phyloP scores from a whole-genome alignment of 179 eudicot species.

The Dionaea muscipula region DNA sequence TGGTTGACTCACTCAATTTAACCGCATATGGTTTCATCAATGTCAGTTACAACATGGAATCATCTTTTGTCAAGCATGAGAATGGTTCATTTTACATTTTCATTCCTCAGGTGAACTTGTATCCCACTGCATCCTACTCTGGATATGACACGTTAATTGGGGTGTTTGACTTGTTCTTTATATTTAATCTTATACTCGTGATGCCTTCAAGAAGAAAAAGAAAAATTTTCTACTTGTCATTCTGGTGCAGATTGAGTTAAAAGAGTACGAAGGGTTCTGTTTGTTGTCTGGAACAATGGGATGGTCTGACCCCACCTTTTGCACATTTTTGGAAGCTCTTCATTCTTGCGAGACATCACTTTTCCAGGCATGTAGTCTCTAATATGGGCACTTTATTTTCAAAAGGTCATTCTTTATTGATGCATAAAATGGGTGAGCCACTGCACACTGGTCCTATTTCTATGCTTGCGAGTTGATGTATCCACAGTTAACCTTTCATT shows the following conservation, averaged over 20 bases:
- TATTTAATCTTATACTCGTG: constrained; percentile 1
- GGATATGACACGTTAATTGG: neutral
- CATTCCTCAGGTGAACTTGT: constrained; percentile 69
- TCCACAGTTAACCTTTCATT: too few species aligned
- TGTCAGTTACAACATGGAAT: constrained; percentile 28
- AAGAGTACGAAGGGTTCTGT: constrained; percentile 54
- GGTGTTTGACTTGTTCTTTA: constrained; percentile 1
- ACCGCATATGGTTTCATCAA: constrained; percentile 69
- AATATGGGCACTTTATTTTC: too few species aligned
- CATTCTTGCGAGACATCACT: constrained; percentile 43
- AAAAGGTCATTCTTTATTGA: too few species aligned
- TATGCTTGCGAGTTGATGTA: too few species aligned
- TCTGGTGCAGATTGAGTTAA: constrained; percentile 69
- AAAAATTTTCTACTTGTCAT: constrained; percentile 2
- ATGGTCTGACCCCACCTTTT: constrained; percentile 48
- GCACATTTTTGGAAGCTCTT: constrained; percentile 52
- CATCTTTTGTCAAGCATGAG: constrained; percentile 38
- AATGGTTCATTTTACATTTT: constrained; percentile 57
- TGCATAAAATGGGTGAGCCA: too few species aligned
- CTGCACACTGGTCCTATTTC: too few species aligned
- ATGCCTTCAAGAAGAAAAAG: neutral
- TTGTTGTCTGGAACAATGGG: constrained; percentile 63
- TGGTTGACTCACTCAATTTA: constrained; percentile 43
- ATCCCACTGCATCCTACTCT: constrained; percentile 9
- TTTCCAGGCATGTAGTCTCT: constrained; percentile 42